Base-by-base conservation (phyloP, 2,329 filamentous ascomycete species). In the Neopestalotiopsis rosae region DNA sequence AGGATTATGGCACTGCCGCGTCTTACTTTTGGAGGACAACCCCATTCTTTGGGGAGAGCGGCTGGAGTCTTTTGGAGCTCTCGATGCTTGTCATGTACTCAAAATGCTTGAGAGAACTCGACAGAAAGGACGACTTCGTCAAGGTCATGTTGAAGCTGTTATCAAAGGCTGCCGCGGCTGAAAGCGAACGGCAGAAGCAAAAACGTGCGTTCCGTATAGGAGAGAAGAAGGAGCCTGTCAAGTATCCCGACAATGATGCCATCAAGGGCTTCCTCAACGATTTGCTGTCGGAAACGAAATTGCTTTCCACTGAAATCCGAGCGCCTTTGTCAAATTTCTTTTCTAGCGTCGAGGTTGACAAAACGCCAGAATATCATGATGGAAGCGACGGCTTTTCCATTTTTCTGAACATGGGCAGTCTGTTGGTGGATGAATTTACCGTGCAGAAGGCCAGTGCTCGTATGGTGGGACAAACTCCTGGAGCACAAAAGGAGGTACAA, bases 81-180 rank as follows among this genome's bases (percentile, higher is more conserved):
- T 92, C 92, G 0, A 93, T 97, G 87, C 86, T 98, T 5, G 89
- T 93, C 72, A 92, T 98, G 86, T 96, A 98, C 77, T 89, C 93
- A 0, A 88, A 89, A 63, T 98, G 95, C 78, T 85, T 99, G 34
- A 91, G 92, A 72, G 88, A 93, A 73, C 86, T 97, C 34, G 86
- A 92, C 63, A 89, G 90, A 14, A 90, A 90, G 69, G 92, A 95
- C 66, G 94, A 97, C 71, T 97, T 94, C 75, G 90, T 95, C 17
- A 88, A 89, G 30, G 90, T 93, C 9, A 86, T 94, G 9, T 84
- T 98, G 14, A 92, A 92, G 74, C 83, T 98, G 1, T 81, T 96
- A 12, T 88, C 88, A 7, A 94, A 93, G 76, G 87, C 89, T 0
- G 90, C 88, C 4, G 81, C 81, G 0, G 84, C 85, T 0, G 85